phyloP scores from a whole-genome alignment of 257 asterid genomes.

The Lithospermum erythrorhizon region DNA sequence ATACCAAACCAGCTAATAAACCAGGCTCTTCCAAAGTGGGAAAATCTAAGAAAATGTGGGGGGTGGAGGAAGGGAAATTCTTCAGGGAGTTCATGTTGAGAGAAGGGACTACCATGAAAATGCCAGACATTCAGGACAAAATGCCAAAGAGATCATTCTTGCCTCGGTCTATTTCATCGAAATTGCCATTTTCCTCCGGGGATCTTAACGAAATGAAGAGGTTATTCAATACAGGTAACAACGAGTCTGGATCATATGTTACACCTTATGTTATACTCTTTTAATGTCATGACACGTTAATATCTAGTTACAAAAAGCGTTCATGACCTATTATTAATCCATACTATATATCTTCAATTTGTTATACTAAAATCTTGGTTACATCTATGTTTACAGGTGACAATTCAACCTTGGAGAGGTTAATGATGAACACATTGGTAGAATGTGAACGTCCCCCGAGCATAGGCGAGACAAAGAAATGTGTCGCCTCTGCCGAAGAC shows the following conservation, averaged over 20 bases:
- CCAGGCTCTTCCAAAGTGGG: constrained; percentile 1
- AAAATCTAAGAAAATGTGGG: constrained; percentile 20
- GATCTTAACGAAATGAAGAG: constrained; percentile 24
- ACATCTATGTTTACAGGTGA: constrained; percentile 2
- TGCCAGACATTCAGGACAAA: constrained; percentile 67
- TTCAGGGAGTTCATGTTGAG: constrained; percentile 55
- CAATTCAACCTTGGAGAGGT: constrained; percentile 36
- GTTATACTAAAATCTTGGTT: too few species aligned
- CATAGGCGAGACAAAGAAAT: constrained; percentile 51
- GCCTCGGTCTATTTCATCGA: constrained; percentile 48
- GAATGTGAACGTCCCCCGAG: constrained; percentile 70
- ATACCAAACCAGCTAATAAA: constrained; percentile 24
- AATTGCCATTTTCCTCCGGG: constrained; percentile 35
- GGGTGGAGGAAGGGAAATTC: constrained; percentile 63
- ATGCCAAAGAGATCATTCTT: constrained; percentile 82
- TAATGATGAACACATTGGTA: constrained; percentile 26
- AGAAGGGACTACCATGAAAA: constrained; percentile 44
- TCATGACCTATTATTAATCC: too few species aligned
- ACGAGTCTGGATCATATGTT: too few species aligned
- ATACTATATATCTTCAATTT: too few species aligned
- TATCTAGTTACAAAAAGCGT: too few species aligned
- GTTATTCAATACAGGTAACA: constrained; percentile 18
- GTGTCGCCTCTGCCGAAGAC: constrained; percentile 67
- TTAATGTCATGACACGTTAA: too few species aligned
- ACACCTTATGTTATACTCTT: too few species aligned